A percentile compares a stretch with the other conserved stretches of the same genome.
Conservation (phyloP, 257 asterid species). For the Solanum sparsipilum region DNA sequence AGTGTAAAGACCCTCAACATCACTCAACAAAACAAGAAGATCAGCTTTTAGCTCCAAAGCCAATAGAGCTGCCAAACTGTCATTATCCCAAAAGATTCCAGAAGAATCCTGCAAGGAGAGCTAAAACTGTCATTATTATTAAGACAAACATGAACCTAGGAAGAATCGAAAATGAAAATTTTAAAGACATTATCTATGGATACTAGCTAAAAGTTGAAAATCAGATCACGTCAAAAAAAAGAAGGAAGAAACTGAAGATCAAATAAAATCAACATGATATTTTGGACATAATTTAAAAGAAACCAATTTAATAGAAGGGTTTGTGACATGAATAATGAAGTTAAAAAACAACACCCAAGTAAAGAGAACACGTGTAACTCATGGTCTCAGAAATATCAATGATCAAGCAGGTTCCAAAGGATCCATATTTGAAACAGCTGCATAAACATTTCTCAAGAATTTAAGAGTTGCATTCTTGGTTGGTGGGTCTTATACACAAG, state of each 20-base stretch:
- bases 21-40: conserved; percentile 70
- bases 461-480: neutral
- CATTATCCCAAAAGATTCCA: conserved; percentile 87
- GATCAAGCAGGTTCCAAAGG: neutral
- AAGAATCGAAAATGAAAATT: neutral
- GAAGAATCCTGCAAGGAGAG: conserved; percentile 46
- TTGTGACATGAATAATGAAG: neutral
- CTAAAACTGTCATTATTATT: neutral
- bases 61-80: conserved; percentile 67
- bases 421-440: neutral
- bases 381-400: neutral
- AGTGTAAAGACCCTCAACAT: conserved; percentile 76
- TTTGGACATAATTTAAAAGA: neutral
- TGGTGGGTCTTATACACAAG: neutral
- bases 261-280: neutral
- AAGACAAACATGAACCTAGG: neutral
- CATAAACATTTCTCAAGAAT: neutral
- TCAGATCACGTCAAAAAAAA: neutral
- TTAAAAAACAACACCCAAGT: neutral
- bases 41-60: conserved; percentile 80
- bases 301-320: neutral
- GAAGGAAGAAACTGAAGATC: neutral
- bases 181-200: neutral
- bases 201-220: neutral
- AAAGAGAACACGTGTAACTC: neutral